phyloP scores from a whole-genome alignment of 176 grass and related monocot species.

The Bothriochloa decipiens region DNA sequence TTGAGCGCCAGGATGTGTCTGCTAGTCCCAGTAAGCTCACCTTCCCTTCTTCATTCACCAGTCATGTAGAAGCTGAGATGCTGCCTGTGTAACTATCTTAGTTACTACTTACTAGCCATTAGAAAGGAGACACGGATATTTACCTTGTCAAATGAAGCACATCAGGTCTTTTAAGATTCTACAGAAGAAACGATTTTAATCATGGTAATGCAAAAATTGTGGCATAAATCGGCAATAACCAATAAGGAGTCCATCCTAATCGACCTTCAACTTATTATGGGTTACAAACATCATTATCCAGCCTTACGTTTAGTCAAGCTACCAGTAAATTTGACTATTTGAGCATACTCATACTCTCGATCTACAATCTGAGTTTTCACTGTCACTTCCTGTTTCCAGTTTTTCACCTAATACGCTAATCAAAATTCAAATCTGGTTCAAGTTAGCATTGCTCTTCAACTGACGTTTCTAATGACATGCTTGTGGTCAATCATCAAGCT shows the following conservation, averaged over 20 bases:
- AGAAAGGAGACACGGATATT: neutral
- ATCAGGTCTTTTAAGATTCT: neutral
- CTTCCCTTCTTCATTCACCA: conserved; percentile 22
- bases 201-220: neutral
- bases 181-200: neutral
- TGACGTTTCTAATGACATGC: neutral
- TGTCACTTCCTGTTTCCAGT: neutral
- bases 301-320: neutral
- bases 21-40: conserved; percentile 54
- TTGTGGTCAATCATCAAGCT: neutral
- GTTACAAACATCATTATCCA: neutral
- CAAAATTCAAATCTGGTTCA: conserved; percentile 11
- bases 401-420: conserved; percentile 27
- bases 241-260: neutral
- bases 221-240: conserved; percentile 32
- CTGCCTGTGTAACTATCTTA: neutral
- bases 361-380: neutral
- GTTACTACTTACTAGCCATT: conserved; percentile 16
- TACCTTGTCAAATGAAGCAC: neutral
- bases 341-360: neutral
- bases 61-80: conserved; percentile 2
- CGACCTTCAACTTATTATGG: neutral
- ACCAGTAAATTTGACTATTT: neutral
- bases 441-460: neutral
- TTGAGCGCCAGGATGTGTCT: conserved; percentile 46